Evolutionary conservation across 352 stramenopile species (phyloP).

Genomic region (Phytopythium sindhum): DNA sequence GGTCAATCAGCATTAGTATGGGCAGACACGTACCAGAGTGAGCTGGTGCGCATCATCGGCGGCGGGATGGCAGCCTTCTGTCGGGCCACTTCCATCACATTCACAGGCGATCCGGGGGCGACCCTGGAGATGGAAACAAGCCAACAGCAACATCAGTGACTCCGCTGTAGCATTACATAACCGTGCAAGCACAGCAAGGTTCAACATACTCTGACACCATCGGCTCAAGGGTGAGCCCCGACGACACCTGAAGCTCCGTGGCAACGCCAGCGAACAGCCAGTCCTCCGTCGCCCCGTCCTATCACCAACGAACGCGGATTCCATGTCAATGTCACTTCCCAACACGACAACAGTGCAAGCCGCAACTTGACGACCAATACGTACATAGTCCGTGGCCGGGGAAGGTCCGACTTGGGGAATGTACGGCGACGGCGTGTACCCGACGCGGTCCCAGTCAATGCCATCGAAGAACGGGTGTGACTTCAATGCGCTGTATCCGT

Average conservation of each 20-base stretch:
- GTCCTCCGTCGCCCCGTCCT: slow-evolving; percentile 86
- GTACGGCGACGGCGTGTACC: slow-evolving; percentile 48
- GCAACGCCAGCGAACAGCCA: slow-evolving; percentile 87
- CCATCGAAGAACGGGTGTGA: slow-evolving; percentile 82
- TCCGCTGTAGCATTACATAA: not conserved
- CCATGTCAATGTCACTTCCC: not conserved
- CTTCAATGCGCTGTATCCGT: slow-evolving; percentile 71
- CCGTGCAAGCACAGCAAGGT: not conserved
- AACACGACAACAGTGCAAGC: not conserved
- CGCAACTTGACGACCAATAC: not conserved
- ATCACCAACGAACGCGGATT: slow-evolving; percentile 7
- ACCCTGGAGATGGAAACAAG: slow-evolving; percentile 17
- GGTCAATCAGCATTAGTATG: not conserved
- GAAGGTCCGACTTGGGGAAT: slow-evolving; percentile 52
- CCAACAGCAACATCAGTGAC: not conserved
- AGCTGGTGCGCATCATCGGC: slow-evolving; percentile 65
- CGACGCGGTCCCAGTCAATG: slow-evolving; percentile 67
- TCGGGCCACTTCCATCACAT: slow-evolving; percentile 74
- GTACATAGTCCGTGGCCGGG: slow-evolving; percentile 70
- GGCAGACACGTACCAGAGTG: slow-evolving; percentile 43
- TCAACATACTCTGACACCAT: slow-evolving; percentile 47
- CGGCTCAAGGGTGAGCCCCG: slow-evolving; percentile 65
- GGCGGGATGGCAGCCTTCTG: slow-evolving; percentile 70
- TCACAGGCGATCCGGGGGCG: slow-evolving; percentile 34
- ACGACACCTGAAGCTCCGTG: slow-evolving; percentile 85